Evolutionary conservation across 805 yeast species (phyloP), one percentile per base, ranked within the genome.

Genomic region (Scheffersomyces spartinae): DNA sequence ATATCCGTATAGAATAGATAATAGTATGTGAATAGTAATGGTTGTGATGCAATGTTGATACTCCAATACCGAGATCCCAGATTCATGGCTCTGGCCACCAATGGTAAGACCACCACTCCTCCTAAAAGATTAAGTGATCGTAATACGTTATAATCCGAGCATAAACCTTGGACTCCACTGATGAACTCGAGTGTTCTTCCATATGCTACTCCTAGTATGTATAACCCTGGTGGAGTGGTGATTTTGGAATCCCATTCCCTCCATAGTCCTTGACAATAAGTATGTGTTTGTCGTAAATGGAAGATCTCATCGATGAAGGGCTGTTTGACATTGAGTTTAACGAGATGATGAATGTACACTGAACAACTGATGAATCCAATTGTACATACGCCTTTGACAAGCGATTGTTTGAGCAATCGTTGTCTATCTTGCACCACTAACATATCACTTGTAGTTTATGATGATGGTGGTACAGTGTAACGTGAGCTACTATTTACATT

Each of bases 141-240:
- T 9, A 61, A 34, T 3, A 43, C 34, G 16, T 33, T 31, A 17
- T 35, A 26, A 23, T 41, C 32, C 16, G 9, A 8, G 20, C 11
- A 14, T 13, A 19, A 19, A 19, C 10, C 23, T 24, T 20, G 8
- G 19, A 26, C 51, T 27, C 76, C 46, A 7, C 61, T 53, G 1
- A 55, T 36, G 12, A 68, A 33, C 3, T 49, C 47, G 32, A 73
- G 33, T 3, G 62, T 25, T 18, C 50, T 50, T 6, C 55, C 23
- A 33, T 61, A 67, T 3, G 36, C 33, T 17, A 51, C 49, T 4
- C 70, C 71, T 7, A 70, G 34, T 5, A 49, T 29, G 45, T 91
- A 88, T 10, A 88, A 55, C 0, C 97, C 98, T 1, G 97, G 97
- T 1, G 98, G 98, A 0, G 98, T 91, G 2, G 98, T 88, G 45